Percentiles rank a stretch among this genome's conserved stretches.
Evolutionary conservation across 352 stramenopile genomes (phyloP).

Genomic region (Thalassiosira exigua): DNA sequence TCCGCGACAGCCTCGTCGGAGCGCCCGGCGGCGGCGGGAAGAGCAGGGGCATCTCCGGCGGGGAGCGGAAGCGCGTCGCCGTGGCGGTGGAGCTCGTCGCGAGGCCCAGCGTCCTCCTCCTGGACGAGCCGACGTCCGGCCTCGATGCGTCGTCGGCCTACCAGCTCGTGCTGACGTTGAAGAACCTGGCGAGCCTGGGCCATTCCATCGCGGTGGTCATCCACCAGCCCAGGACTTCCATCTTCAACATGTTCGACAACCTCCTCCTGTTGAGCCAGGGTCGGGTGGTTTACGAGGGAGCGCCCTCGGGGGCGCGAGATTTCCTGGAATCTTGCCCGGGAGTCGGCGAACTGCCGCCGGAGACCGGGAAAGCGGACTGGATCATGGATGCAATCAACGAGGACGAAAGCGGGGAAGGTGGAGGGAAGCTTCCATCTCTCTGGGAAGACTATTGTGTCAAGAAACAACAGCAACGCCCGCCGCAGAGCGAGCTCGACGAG

Average conservation of each 20-base stretch:
- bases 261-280: conserved; percentile 74
- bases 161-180: conserved; percentile 73
- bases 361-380: conserved; percentile 80
- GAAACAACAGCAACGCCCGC: conserved; percentile 1
- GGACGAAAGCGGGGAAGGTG: conserved; percentile 57
- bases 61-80: conserved; percentile 80
- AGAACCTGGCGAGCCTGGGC: conserved; percentile 61
- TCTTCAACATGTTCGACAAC: conserved; percentile 78
- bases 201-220: conserved; percentile 76
- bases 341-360: conserved; percentile 37
- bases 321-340: conserved; percentile 62
- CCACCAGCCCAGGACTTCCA: conserved; percentile 79
- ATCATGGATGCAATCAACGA: conserved; percentile 77
- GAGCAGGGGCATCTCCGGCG: conserved; percentile 73
- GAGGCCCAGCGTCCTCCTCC: conserved; percentile 67
- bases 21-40: conserved; percentile 26
- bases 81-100: conserved; percentile 80
- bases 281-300: conserved; percentile 65
- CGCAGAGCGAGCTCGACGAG: neutral
- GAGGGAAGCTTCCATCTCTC: conserved; percentile 9
- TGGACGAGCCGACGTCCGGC: conserved; percentile 89
- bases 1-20: conserved; percentile 70
- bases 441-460: conserved; percentile 20
- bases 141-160: conserved; percentile 85
- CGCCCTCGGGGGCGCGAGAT: conserved; percentile 31